A percentile compares a stretch with the other conserved stretches of the same genome.
Evolutionary conservation across 768 basidiomycete genomes (phyloP).

Genomic region (Leccinum ochraceum): DNA sequence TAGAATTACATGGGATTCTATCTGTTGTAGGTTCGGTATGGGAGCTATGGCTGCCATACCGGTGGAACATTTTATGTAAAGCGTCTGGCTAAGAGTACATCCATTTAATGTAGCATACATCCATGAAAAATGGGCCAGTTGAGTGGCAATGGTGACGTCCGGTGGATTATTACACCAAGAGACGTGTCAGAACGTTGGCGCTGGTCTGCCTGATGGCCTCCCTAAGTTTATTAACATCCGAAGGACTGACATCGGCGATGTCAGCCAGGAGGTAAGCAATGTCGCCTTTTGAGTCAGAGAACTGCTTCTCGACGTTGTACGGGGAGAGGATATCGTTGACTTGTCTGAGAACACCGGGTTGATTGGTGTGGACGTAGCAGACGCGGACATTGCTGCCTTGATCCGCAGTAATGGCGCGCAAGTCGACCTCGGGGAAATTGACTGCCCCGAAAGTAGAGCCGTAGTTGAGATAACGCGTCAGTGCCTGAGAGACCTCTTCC

Average conservation of each 20-base stretch:
- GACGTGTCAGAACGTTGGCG: slow-evolving; percentile 87
- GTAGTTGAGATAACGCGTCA: slow-evolving; percentile 88
- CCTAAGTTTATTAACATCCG: slow-evolving; percentile 76
- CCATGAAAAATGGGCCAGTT: slow-evolving; percentile 42
- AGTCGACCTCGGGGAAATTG: slow-evolving; percentile 99
- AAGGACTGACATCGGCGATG: slow-evolving; percentile 84
- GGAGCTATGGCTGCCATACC: neutral
- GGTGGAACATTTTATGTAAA: neutral
- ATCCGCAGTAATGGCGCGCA: slow-evolving; percentile 87
- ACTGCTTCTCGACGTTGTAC: slow-evolving; percentile 99
- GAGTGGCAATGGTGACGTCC: slow-evolving; percentile 40
- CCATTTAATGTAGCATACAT: slow-evolving; percentile 18
- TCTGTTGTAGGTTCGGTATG: slow-evolving; percentile 14
- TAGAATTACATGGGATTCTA: slow-evolving; percentile 10
- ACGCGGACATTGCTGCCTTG: slow-evolving; percentile 82
- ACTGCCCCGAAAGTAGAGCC: slow-evolving; percentile 91
- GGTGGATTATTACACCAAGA: slow-evolving; percentile 57
- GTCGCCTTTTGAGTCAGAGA: slow-evolving; percentile 94
- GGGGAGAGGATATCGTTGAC: slow-evolving; percentile 94
- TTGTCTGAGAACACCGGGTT: slow-evolving; percentile 90
- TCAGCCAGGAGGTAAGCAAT: slow-evolving; percentile 97
- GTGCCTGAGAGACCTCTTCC: slow-evolving; percentile 84
- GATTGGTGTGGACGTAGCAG: slow-evolving; percentile 95
- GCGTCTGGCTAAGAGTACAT: slow-evolving; percentile 2
- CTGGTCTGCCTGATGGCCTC: slow-evolving; percentile 75